These are phyloP conservation scores for Trichothecium sympodiale DNA, from an alignment of 2,329 filamentous ascomycete species.

Conservation along the genomic window DNA sequence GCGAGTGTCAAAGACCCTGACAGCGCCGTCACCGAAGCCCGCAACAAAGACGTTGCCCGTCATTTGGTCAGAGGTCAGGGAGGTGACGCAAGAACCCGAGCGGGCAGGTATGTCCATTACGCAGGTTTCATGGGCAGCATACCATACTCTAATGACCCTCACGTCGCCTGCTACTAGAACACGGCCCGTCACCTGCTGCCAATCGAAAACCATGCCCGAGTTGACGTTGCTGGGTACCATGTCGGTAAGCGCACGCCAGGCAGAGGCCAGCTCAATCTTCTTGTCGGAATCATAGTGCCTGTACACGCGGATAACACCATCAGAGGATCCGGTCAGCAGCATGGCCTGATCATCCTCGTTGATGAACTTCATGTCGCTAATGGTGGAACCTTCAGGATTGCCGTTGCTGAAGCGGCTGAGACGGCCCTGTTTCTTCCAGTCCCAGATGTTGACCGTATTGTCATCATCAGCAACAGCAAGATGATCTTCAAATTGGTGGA, in stretches of 20 bases:
- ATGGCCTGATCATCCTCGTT: conserved; percentile 97
- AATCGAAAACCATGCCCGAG: conserved; percentile 93
- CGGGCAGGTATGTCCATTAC: conserved; percentile 88
- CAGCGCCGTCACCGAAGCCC: conserved; percentile 89
- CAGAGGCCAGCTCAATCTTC: conserved; percentile 73
- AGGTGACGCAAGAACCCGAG: conserved; percentile 91
- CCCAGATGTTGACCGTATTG: conserved; percentile 86
- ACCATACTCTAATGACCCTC: conserved; percentile 92
- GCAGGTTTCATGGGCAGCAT: conserved; percentile 86
- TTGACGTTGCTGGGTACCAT: conserved; percentile 91
- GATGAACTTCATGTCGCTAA: conserved; percentile 93
- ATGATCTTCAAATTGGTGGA: conserved; percentile 97
- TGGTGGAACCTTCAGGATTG: conserved; percentile 81
- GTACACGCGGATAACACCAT: conserved; percentile 89
- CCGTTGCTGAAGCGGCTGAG: conserved; percentile 86
- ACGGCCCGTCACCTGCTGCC: conserved; percentile 95
- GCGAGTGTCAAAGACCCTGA: conserved; percentile 88
- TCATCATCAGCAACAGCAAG: conserved; percentile 87
- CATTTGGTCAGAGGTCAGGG: conserved; percentile 92
- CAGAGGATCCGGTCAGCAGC: conserved; percentile 87
- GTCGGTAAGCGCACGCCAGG: conserved; percentile 86
- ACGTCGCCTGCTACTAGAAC: conserved; percentile 95
- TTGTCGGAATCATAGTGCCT: conserved; percentile 75
- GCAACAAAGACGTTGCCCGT: conserved; percentile 94
- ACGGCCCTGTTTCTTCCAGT: conserved; percentile 70